These are phyloP conservation scores for Sonneratia caseolaris DNA, from an alignment of 345 rosid species.

Conservation along the genomic window DNA sequence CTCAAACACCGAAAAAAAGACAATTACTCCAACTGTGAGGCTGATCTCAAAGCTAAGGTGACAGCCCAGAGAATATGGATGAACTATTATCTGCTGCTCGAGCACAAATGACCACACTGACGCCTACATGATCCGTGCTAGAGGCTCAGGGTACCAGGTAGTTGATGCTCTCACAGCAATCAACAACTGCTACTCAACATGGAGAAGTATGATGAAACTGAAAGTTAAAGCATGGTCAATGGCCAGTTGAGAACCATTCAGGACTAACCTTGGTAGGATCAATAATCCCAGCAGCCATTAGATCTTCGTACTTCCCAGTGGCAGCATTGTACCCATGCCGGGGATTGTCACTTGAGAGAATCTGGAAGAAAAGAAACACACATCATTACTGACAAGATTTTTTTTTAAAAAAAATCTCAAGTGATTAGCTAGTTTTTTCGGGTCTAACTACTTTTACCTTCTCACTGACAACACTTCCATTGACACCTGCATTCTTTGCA, in stretches of 20 bases:
- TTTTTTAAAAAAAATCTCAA: neutral
- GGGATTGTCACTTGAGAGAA: slow-evolving; percentile 60
- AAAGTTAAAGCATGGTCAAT: neutral
- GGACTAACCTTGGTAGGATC: slow-evolving; percentile 84
- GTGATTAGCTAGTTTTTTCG: neutral
- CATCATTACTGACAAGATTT: neutral
- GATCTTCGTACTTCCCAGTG: slow-evolving; percentile 85
- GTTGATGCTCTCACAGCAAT: neutral
- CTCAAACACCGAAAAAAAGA: neutral
- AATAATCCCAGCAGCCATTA: slow-evolving; percentile 95
- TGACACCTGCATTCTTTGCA: slow-evolving; percentile 95
- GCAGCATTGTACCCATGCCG: slow-evolving; percentile 86
- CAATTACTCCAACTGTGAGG: neutral
- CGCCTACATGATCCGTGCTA: neutral
- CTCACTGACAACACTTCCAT: slow-evolving; percentile 92
- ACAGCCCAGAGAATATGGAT: too few relatives aligned
- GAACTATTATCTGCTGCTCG: too few relatives aligned
- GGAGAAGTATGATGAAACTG: neutral
- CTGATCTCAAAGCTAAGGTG: neutral
- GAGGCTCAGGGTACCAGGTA: neutral
- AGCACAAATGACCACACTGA: too few relatives aligned
- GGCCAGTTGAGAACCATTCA: neutral
- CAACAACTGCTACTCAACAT: neutral
- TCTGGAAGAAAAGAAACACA: slow-evolving; percentile 24
- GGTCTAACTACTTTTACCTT: slow-evolving; percentile 28